Evolutionary conservation across 2,329 filamentous ascomycete genomes (phyloP).

Genomic region (Fusarium odoratissimum): DNA sequence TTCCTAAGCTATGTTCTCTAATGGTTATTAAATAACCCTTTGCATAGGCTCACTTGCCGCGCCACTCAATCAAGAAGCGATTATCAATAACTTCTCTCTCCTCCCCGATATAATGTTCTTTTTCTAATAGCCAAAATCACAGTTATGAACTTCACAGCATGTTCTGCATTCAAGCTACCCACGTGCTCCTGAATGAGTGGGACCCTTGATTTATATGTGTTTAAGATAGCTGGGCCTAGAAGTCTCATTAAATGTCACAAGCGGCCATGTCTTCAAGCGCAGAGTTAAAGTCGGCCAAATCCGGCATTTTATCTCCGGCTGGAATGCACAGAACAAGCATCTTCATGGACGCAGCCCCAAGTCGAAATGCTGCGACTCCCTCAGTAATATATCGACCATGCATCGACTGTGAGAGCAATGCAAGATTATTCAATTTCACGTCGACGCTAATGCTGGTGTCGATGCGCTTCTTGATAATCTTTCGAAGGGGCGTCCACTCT

Average conservation of each 20-base stretch:
- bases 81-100: too few relatives aligned
- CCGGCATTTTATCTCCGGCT: not conserved
- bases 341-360: not conserved
- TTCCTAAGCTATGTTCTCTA: too few relatives aligned
- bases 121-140: too few relatives aligned
- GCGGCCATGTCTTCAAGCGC: not conserved
- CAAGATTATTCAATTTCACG: not conserved
- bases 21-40: too few relatives aligned
- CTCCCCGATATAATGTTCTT: too few relatives aligned
- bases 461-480: not conserved
- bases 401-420: not conserved
- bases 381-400: not conserved
- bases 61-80: too few relatives aligned
- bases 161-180: too few relatives aligned
- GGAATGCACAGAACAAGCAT: not conserved
- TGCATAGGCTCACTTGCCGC: too few relatives aligned
- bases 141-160: too few relatives aligned
- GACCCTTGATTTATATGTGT: too few relatives aligned
- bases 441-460: not conserved
- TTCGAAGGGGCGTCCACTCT: not conserved
- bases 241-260: not conserved
- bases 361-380: not conserved
- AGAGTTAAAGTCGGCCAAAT: not conserved
- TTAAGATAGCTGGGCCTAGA: not conserved
- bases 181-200: too few relatives aligned